Percentiles rank a stretch among this genome's conserved stretches.
Evolutionary conservation across 371 early-diverging fungal genomes (phyloP).

Genomic region (Mortierella sp.): DNA sequence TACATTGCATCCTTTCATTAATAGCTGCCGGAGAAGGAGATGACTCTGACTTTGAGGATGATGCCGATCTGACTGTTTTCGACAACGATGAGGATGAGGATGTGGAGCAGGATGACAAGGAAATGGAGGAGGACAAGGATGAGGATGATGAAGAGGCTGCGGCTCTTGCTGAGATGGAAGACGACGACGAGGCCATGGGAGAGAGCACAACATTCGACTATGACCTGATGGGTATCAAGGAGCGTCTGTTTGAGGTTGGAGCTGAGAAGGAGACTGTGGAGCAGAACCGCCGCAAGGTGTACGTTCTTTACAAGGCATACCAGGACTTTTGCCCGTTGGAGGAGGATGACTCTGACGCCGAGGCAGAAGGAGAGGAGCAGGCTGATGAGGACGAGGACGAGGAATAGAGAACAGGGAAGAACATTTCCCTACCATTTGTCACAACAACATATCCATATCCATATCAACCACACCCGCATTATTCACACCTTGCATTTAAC

Average conservation of each 20-base stretch:
- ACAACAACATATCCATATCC: neutral
- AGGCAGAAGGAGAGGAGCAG: constrained; percentile 55
- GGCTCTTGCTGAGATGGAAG: constrained; percentile 35
- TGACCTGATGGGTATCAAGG: constrained; percentile 63
- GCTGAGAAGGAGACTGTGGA: constrained; percentile 59
- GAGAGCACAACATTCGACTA: constrained; percentile 60
- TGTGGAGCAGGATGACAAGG: constrained; percentile 55
- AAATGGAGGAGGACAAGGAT: constrained; percentile 43
- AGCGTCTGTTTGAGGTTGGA: constrained; percentile 60
- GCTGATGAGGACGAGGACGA: constrained; percentile 30
- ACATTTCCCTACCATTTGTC: neutral
- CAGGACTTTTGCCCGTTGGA: constrained; percentile 66
- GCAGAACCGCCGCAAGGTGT: constrained; percentile 63
- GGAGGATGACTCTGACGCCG: constrained; percentile 64
- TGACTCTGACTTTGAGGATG: constrained; percentile 50
- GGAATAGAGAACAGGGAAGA: constrained; percentile 13
- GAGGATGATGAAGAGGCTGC: constrained; percentile 28
- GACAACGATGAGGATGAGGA: constrained; percentile 39
- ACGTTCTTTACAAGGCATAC: constrained; percentile 62
- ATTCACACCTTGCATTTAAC: neutral
- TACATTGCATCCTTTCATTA: constrained; percentile 13
- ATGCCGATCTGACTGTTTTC: constrained; percentile 36
- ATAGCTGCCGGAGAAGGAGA: constrained; percentile 55
- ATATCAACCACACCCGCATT: neutral
- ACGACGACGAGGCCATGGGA: constrained; percentile 55